Conservation (phyloP, 2,329 filamentous ascomycete species). For the Diaporthe citri region DNA sequence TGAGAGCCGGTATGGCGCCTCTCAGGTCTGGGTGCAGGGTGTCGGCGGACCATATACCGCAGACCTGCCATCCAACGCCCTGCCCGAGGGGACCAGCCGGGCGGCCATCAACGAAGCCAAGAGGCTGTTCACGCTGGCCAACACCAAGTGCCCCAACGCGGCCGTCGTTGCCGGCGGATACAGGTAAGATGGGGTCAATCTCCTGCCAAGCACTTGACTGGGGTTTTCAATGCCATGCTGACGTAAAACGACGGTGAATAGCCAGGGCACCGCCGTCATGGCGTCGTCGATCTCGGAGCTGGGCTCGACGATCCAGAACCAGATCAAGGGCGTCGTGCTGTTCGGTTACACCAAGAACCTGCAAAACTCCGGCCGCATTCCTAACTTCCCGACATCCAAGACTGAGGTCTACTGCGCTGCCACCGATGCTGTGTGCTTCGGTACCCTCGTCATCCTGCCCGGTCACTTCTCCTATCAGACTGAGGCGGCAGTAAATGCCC, state of each 20-base stretch:
- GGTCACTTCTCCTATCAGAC: slow-evolving; percentile 47
- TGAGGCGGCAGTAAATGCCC: neutral
- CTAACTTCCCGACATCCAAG: slow-evolving; percentile 51
- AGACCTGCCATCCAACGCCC: slow-evolving; percentile 51
- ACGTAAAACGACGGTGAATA: slow-evolving; percentile 40
- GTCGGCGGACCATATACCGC: slow-evolving; percentile 56
- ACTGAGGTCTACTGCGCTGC: slow-evolving; percentile 54
- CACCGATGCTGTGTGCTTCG: slow-evolving; percentile 53
- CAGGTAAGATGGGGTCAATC: neutral
- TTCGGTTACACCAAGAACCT: slow-evolving; percentile 59
- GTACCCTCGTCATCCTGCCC: slow-evolving; percentile 52
- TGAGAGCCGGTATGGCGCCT: slow-evolving; percentile 45
- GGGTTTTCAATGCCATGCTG: neutral
- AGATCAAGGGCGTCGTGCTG: slow-evolving; percentile 53
- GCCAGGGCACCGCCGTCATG: slow-evolving; percentile 60
- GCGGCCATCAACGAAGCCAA: slow-evolving; percentile 56
- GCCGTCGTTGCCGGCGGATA: slow-evolving; percentile 55
- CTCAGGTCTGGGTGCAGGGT: slow-evolving; percentile 57
- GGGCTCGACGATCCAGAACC: slow-evolving; percentile 45
- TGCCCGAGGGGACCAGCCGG: slow-evolving; percentile 52
- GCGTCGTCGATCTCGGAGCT: slow-evolving; percentile 54
- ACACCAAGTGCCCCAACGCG: slow-evolving; percentile 57
- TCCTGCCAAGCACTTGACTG: too few relatives aligned
- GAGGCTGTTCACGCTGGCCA: slow-evolving; percentile 54
- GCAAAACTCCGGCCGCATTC: slow-evolving; percentile 55